Evolutionary conservation across 176 grass and related monocot species (phyloP).

Genomic region (Guadua angustifolia): DNA sequence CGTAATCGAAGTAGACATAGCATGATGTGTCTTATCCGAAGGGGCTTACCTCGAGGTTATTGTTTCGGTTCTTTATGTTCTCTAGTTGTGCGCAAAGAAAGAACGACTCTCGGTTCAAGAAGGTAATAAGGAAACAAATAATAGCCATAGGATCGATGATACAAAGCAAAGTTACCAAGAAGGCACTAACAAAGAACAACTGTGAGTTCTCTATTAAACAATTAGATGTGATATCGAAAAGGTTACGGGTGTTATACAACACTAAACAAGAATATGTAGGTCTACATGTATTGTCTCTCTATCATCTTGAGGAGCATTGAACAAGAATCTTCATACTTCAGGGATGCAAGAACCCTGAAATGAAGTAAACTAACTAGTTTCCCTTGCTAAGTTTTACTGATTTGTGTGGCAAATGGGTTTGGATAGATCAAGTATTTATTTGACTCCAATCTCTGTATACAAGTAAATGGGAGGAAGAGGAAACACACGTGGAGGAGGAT

Average conservation of each 20-base stretch:
- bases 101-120: constrained; percentile 20
- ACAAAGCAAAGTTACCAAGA: constrained; percentile 13
- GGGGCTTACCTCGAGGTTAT: constrained; percentile 38
- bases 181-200: not conserved
- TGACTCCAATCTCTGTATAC: too few relatives aligned
- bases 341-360: too few relatives aligned
- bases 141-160: not conserved
- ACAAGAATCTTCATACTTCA: too few relatives aligned
- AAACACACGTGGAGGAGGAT: too few relatives aligned
- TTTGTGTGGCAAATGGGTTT: too few relatives aligned
- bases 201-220: not conserved
- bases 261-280: not conserved
- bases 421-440: too few relatives aligned
- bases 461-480: too few relatives aligned
- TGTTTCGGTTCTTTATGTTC: constrained; percentile 56
- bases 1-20: not conserved
- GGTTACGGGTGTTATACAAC: not conserved
- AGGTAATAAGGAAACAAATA: not conserved
- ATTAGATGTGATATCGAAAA: not conserved
- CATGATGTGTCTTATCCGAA: constrained; percentile 3
- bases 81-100: constrained; percentile 57
- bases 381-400: too few relatives aligned
- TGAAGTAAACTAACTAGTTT: too few relatives aligned
- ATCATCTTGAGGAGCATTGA: too few relatives aligned
- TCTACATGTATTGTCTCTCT: too few relatives aligned